These are phyloP conservation scores for Quercus ilex DNA, from an alignment of 306 rosid genomes.

Conservation along the genomic window DNA sequence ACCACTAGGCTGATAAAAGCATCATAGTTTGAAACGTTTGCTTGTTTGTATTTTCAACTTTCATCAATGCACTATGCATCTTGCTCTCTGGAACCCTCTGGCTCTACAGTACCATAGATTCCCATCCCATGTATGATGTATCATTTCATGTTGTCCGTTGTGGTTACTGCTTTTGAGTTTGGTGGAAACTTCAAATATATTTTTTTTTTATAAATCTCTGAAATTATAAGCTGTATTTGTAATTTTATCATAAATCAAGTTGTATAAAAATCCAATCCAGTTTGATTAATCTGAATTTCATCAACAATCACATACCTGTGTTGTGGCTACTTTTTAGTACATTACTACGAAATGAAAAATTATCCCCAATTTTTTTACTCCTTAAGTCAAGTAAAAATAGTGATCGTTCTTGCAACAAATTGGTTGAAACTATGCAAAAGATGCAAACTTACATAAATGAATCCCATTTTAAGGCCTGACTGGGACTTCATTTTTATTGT, in stretches of 20 bases:
- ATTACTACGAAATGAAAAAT: no score
- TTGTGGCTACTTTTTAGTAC: no score
- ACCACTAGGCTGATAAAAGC: background rate
- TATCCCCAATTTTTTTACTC: no score
- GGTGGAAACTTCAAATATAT: background rate
- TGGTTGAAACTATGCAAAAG: background rate
- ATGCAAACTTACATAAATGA: background rate
- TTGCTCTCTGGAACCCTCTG: background rate
- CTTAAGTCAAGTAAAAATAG: no score
- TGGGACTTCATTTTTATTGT: no score
- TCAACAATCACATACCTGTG: no score
- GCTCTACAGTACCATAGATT: constrained; percentile 7
- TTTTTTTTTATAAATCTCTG: background rate
- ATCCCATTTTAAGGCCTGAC: background rate
- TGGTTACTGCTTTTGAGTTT: background rate
- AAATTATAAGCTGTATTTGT: background rate
- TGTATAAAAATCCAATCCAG: no score
- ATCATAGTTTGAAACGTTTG: no score
- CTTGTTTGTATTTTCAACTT: background rate
- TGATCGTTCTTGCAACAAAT: no score
- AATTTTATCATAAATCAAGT: background rate
- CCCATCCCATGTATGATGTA: background rate
- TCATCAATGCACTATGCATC: background rate
- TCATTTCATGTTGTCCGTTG: background rate
- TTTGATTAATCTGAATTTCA: no score